phyloP scores from a whole-genome alignment of 164 flowering plant species.

The Magnolia sinica region DNA sequence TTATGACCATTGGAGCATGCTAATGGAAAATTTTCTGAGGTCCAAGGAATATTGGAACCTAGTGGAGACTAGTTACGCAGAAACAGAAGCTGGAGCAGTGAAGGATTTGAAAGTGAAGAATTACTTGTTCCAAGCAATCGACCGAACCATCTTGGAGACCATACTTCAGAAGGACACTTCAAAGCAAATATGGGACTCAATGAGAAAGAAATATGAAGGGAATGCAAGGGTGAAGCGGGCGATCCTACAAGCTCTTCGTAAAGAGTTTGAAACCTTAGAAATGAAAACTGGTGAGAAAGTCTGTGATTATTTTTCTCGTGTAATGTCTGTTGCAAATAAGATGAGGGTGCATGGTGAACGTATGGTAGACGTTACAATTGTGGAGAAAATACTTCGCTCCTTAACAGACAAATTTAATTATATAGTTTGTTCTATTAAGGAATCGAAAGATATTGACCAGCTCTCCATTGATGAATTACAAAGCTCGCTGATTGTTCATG shows the following conservation, averaged over 20 bases:
- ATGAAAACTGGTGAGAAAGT: not conserved
- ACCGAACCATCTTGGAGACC: no score
- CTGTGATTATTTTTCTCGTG: not conserved
- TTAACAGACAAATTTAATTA: constrained; percentile 8
- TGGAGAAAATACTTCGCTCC: constrained; percentile 10
- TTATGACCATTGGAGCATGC: no score
- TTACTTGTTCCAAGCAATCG: no score
- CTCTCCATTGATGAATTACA: constrained; percentile 5
- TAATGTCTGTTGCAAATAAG: constrained; percentile 9
- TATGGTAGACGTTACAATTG: constrained; percentile 4
- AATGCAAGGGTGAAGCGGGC: constrained; percentile 1
- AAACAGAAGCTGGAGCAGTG: no score
- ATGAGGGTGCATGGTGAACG: constrained; percentile 8
- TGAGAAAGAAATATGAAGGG: constrained; percentile 9
- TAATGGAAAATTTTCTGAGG: no score
- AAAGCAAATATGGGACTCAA: no score
- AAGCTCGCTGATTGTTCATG: not conserved
- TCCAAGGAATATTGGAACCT: no score
- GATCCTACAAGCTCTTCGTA: constrained; percentile 1
- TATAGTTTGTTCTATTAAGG: constrained; percentile 12
- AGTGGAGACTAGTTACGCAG: no score
- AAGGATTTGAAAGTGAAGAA: no score
- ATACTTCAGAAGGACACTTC: no score
- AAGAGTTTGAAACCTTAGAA: not conserved
- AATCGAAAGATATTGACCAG: constrained; percentile 10